Conservation (phyloP, 2,329 filamentous ascomycete genomes). For the Calonectria pseudoreteaudii region DNA sequence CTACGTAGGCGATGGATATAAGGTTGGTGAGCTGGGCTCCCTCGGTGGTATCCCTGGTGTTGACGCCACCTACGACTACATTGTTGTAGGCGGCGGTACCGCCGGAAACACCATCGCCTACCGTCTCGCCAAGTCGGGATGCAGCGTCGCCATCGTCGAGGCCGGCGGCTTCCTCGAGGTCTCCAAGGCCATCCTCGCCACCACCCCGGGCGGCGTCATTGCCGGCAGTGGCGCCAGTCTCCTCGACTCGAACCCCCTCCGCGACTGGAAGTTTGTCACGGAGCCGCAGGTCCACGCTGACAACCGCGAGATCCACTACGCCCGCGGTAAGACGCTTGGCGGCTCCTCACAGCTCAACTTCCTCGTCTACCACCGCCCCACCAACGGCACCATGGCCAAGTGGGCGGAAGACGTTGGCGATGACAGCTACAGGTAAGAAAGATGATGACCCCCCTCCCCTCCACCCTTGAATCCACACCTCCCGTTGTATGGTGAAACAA, state of each 20-base stretch:
- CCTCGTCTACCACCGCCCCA: constrained; percentile 49
- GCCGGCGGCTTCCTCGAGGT: constrained; percentile 51
- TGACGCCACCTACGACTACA: constrained; percentile 38
- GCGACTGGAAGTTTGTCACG: constrained; percentile 47
- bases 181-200: constrained; percentile 41
- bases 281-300: constrained; percentile 36
- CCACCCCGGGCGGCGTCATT: constrained; percentile 39
- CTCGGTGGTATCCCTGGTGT: constrained; percentile 27
- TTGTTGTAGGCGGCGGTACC: constrained; percentile 53
- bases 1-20: constrained; percentile 34
- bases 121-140: constrained; percentile 47
- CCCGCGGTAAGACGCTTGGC: constrained; percentile 52
- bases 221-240: constrained; percentile 34
- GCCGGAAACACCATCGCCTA: constrained; percentile 50
- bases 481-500: not conserved
- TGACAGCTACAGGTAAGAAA: constrained; percentile 38
- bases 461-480: not conserved
- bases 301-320: constrained; percentile 49
- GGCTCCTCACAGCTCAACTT: constrained; percentile 53
- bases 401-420: constrained; percentile 46
- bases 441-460: too few species aligned
- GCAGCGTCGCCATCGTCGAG: constrained; percentile 53
- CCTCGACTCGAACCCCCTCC: constrained; percentile 33
- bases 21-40: constrained; percentile 30
- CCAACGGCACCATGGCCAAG: constrained; percentile 44